Evolutionary conservation across 2,329 filamentous ascomycete species (phyloP).

Genomic region (Xylariomycetidae sp.): DNA sequence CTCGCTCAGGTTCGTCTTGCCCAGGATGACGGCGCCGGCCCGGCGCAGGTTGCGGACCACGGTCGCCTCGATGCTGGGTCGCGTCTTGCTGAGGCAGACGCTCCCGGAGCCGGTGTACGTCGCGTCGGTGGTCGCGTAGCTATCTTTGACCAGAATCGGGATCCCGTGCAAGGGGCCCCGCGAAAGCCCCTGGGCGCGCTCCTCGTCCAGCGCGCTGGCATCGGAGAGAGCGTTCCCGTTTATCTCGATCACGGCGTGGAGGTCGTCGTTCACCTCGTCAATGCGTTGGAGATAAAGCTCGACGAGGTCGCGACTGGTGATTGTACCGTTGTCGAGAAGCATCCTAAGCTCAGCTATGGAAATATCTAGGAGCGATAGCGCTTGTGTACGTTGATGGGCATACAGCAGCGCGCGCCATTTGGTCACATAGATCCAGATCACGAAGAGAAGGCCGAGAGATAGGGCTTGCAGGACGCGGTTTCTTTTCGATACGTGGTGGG

Average conservation of each 20-base stretch:
- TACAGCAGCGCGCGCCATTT: too few species aligned
- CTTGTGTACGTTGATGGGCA: too few species aligned
- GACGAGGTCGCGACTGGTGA: slow-evolving; percentile 13
- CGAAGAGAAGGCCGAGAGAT: too few species aligned
- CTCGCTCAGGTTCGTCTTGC: slow-evolving; percentile 55
- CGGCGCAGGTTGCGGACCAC: slow-evolving; percentile 50
- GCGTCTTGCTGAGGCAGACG: slow-evolving; percentile 6
- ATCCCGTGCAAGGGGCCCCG: slow-evolving; percentile 55
- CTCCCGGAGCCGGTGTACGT: slow-evolving; percentile 33
- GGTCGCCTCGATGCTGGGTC: slow-evolving; percentile 24
- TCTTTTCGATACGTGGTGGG: too few species aligned
- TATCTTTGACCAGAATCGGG: slow-evolving; percentile 62
- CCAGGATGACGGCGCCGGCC: slow-evolving; percentile 54
- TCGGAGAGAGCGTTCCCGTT: slow-evolving; percentile 31
- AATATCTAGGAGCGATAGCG: slow-evolving; percentile 8
- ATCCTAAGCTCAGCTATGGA: slow-evolving; percentile 8
- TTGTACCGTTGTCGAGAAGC: slow-evolving; percentile 8
- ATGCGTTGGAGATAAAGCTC: slow-evolving; percentile 20
- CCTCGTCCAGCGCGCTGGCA: slow-evolving; percentile 26
- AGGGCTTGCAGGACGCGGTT: too few species aligned
- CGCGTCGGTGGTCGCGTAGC: slow-evolving; percentile 55
- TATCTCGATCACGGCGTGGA: slow-evolving; percentile 30
- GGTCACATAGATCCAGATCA: too few species aligned
- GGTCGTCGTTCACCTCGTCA: slow-evolving; percentile 18
- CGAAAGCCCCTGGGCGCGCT: slow-evolving; percentile 21